Evolutionary conservation across 768 basidiomycete genomes (phyloP).

Genomic region (Cystoderma amianthinum): DNA sequence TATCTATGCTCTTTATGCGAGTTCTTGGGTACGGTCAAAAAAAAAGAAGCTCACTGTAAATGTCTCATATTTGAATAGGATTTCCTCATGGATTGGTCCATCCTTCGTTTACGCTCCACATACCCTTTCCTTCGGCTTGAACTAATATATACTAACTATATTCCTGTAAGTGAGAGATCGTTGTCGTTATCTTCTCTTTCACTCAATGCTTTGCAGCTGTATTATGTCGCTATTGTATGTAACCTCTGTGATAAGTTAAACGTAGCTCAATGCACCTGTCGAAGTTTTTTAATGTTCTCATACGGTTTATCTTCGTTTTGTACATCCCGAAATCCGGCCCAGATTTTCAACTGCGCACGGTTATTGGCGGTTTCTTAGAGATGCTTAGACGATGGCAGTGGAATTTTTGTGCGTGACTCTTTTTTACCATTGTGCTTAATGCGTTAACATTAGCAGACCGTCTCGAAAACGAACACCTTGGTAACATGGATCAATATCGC

Average conservation of each 20-base stretch:
- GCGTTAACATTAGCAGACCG: conserved; percentile 14
- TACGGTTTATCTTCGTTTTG: conserved; percentile 80
- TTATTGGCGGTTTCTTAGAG: conserved; percentile 67
- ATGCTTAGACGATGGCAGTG: conserved; percentile 79
- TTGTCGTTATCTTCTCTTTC: neutral
- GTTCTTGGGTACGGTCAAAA: conserved; percentile 76
- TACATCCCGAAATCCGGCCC: conserved; percentile 57
- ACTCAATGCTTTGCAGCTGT: conserved; percentile 34
- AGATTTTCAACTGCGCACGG: conserved; percentile 47
- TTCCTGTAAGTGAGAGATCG: conserved; percentile 37
- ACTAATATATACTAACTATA: conserved; percentile 60
- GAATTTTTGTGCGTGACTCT: conserved; percentile 72
- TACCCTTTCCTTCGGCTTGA: conserved; percentile 67
- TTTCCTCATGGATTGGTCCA: conserved; percentile 86
- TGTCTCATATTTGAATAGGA: no score
- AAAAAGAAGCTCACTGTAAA: no score
- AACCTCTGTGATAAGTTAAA: neutral
- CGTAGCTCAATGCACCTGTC: neutral
- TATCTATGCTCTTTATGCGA: conserved; percentile 63
- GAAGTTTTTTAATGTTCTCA: conserved; percentile 61
- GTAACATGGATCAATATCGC: conserved; percentile 91
- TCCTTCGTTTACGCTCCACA: conserved; percentile 50
- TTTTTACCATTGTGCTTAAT: neutral
- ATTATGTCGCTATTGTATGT: conserved; percentile 74
- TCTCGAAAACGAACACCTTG: conserved; percentile 79